These are phyloP conservation scores for Simplicillium aogashimaense DNA, from an alignment of 2,329 filamentous ascomycete genomes.

Conservation along the genomic window DNA sequence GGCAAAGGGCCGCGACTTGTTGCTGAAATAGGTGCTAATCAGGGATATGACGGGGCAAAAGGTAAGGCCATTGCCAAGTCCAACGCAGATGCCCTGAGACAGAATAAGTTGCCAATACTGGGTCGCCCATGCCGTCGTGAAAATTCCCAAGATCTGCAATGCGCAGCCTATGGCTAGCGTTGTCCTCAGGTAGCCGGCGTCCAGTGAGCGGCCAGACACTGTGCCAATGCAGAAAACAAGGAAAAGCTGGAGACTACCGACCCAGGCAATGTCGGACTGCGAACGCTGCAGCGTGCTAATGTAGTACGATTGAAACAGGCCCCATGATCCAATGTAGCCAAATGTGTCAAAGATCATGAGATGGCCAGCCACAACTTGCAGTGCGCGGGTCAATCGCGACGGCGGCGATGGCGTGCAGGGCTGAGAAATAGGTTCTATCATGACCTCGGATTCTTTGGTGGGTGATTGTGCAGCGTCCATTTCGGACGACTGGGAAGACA, in stretches of 20 bases:
- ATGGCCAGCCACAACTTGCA: conserved; percentile 13
- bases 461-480: too few relatives aligned
- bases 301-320: conserved; percentile 12
- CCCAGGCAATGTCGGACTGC: conserved; percentile 24
- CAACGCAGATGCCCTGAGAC: conserved; percentile 33
- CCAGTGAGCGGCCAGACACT: conserved; percentile 27
- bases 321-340: conserved; percentile 5
- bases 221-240: conserved; percentile 24
- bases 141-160: conserved; percentile 29
- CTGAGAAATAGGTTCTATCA: too few relatives aligned
- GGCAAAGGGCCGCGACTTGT: conserved; percentile 38
- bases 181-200: conserved; percentile 27
- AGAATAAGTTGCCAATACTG: conserved; percentile 37
- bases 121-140: conserved; percentile 25
- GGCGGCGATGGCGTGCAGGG: too few relatives aligned
- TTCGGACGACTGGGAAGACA: too few relatives aligned
- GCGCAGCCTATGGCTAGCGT: conserved; percentile 29
- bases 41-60: conserved; percentile 45
- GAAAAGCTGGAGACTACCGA: conserved; percentile 20
- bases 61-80: conserved; percentile 38
- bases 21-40: conserved; percentile 46
- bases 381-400: too few relatives aligned
- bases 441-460: too few relatives aligned
- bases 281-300: conserved; percentile 15
- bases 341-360: conserved; percentile 14